Evolutionary conservation across 345 rosid genomes (phyloP), one percentile per base, ranked within the genome.

Genomic region (Eucalyptus dawsonii): DNA sequence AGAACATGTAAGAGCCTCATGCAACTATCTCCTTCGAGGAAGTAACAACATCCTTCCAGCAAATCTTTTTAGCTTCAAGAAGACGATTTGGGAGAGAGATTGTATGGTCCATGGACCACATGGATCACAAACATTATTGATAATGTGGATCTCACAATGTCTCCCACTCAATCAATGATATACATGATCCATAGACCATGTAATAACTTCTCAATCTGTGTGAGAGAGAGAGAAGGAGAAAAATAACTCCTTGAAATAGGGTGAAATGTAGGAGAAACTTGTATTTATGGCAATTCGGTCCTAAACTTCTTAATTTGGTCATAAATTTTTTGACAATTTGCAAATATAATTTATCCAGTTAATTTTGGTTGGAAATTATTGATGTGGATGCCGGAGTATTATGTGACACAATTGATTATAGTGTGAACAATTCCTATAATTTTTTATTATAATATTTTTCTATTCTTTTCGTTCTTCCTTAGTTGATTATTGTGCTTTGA

Each of bases 331-430:
- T 5, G 62, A 24, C 2, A 24, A 1, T 24, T 56, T 24, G 6
- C 1, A 22, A 56, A 56, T 2, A 10, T 2, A 56, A 56, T 2
- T 4, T 24, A 24, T 19, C 58, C 1, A 19, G 0, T 4, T 53
- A 53, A 53, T 53, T 53, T 53, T 53, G 25, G 2, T 53, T 53
- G 2, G 1, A 8, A 53, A 21, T 21, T 53, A 53, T 53, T 53
- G 5, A 53, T 53, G 24, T 53, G 58, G 25, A 21, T 53, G 11
- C 1, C 0, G 1, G 1, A 19, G 1, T 19, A 53, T 8, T 53
- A 53, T 0, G 5, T 19, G 24, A 53, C 5, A 53, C 2, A 19
- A 19, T 53, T 19, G 0, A 2, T 10, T 19, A 2, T 56, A 0
- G 3, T 5, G 13, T 24, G 29, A 24, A 56, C 3, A 24, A 56